A percentile compares a stretch with the other conserved stretches of the same genome.
Conservation (phyloP, 345 rosid species). For the Salix udensis region DNA sequence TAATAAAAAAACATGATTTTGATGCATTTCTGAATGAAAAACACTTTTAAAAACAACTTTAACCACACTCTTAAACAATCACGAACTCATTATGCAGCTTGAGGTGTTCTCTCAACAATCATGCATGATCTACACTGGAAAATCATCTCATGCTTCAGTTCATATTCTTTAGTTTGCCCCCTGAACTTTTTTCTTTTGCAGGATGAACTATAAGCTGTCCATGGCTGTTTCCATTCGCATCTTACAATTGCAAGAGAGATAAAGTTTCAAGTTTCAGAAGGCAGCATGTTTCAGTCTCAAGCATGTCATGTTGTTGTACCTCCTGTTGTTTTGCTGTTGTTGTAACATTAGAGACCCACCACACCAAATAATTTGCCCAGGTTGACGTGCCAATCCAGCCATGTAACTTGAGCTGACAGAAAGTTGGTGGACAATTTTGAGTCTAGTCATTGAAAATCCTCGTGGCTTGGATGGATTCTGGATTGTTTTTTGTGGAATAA, state of each 20-base stretch:
- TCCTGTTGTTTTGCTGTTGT: slow-evolving; percentile 7
- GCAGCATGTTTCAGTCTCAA: not conserved
- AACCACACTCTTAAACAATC: no score
- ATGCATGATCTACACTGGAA: not conserved
- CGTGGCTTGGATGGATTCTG: not conserved
- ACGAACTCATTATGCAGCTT: not conserved
- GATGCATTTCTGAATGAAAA: no score
- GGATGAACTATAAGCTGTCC: slow-evolving; percentile 9
- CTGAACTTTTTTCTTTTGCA: not conserved
- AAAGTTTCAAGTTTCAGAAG: not conserved
- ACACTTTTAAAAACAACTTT: no score
- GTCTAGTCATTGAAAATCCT: not conserved
- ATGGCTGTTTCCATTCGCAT: not conserved
- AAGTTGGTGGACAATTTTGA: not conserved
- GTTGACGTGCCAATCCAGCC: not conserved
- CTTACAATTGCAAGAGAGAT: not conserved
- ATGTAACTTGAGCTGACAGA: not conserved
- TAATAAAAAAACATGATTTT: no score
- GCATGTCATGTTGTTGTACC: not conserved
- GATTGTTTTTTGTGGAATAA: not conserved
- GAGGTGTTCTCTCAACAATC: not conserved
- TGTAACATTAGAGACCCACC: slow-evolving; percentile 1
- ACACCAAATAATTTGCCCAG: not conserved
- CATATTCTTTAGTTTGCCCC: not conserved
- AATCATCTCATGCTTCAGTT: not conserved